phyloP scores from a whole-genome alignment of 1,139 yeast genomes.

The Blastobotrys ciferrii region DNA sequence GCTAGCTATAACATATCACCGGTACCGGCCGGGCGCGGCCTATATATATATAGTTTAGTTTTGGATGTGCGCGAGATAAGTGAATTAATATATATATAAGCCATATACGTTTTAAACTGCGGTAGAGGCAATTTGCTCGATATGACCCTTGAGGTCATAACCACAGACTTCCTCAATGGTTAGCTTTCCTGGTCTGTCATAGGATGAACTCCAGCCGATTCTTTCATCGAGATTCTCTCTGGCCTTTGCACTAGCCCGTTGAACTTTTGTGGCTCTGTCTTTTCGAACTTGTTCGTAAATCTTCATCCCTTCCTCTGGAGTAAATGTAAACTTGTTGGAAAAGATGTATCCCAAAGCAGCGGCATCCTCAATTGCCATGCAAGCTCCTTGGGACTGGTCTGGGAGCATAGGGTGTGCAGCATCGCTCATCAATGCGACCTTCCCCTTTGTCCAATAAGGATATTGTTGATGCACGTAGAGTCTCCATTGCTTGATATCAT shows the following conservation, averaged over 20 bases:
- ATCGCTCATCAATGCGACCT: slow-evolving; percentile 29
- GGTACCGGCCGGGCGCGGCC: too few relatives aligned
- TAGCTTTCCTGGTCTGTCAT: slow-evolving; percentile 2
- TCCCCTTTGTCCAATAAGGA: slow-evolving; percentile 20
- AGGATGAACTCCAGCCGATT: slow-evolving; percentile 9
- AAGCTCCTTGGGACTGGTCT: slow-evolving; percentile 45
- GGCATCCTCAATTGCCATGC: slow-evolving; percentile 41
- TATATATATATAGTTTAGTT: neutral
- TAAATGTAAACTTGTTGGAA: slow-evolving; percentile 22
- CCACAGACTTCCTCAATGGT: slow-evolving; percentile 7
- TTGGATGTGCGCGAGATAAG: neutral
- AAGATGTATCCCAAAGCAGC: slow-evolving; percentile 29
- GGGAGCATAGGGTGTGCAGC: slow-evolving; percentile 45
- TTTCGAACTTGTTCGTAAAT: slow-evolving; percentile 33
- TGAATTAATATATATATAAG: neutral
- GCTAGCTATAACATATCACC: too few relatives aligned
- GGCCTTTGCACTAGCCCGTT: slow-evolving; percentile 20
- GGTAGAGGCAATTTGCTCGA: neutral
- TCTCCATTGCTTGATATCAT: slow-evolving; percentile 14
- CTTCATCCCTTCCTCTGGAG: slow-evolving; percentile 19
- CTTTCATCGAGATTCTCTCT: slow-evolving; percentile 3
- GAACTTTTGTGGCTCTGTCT: slow-evolving; percentile 34
- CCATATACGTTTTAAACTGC: neutral
- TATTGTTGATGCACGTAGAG: slow-evolving; percentile 12
- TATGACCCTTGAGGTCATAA: slow-evolving; percentile 1